Percentiles rank a stretch among this genome's conserved stretches.
Conservation (phyloP, 2,329 filamentous ascomycete genomes). For the Cytospora leucostoma region DNA sequence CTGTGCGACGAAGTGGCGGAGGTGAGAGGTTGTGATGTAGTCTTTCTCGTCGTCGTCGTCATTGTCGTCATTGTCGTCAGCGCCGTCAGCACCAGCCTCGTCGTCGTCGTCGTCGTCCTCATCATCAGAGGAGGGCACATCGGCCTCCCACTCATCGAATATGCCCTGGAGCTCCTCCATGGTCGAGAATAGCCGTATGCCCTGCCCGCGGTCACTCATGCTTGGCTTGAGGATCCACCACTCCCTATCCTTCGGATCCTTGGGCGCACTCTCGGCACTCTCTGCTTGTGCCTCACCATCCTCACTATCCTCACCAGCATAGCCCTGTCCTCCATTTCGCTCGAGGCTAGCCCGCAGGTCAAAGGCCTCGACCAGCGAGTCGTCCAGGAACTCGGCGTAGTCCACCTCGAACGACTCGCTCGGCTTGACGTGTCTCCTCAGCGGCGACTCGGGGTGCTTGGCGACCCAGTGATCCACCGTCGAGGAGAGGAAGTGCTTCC, state of each 20-base stretch:
- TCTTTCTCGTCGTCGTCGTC: slow-evolving; percentile 43
- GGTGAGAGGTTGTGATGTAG: slow-evolving; percentile 79
- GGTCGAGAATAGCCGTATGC: slow-evolving; percentile 84
- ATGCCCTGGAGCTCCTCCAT: slow-evolving; percentile 82
- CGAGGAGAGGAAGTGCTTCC: slow-evolving; percentile 88
- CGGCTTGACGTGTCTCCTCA: slow-evolving; percentile 72
- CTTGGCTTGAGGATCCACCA: slow-evolving; percentile 99
- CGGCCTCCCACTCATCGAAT: slow-evolving; percentile 88
- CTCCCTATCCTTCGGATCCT: slow-evolving; percentile 52
- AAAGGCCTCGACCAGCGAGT: slow-evolving; percentile 86
- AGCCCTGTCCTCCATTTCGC: slow-evolving; percentile 55
- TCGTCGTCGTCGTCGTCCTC: slow-evolving; percentile 57
- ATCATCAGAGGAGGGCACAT: slow-evolving; percentile 64
- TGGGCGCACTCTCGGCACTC: slow-evolving; percentile 9
- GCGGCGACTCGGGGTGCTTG: slow-evolving; percentile 73
- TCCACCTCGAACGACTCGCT: slow-evolving; percentile 90
- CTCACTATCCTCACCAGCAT: slow-evolving; percentile 29
- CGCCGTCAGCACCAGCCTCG: slow-evolving; percentile 36
- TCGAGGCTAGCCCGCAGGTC: slow-evolving; percentile 80
- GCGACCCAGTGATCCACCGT: slow-evolving; percentile 83
- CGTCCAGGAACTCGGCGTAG: slow-evolving; percentile 94
- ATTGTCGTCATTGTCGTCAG: slow-evolving; percentile 35
- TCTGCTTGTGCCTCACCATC: slow-evolving; percentile 30
- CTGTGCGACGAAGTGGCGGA: slow-evolving; percentile 94
- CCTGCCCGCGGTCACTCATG: slow-evolving; percentile 95